Conservation (phyloP, 257 asterid species). For the Penstemon newberryi region DNA sequence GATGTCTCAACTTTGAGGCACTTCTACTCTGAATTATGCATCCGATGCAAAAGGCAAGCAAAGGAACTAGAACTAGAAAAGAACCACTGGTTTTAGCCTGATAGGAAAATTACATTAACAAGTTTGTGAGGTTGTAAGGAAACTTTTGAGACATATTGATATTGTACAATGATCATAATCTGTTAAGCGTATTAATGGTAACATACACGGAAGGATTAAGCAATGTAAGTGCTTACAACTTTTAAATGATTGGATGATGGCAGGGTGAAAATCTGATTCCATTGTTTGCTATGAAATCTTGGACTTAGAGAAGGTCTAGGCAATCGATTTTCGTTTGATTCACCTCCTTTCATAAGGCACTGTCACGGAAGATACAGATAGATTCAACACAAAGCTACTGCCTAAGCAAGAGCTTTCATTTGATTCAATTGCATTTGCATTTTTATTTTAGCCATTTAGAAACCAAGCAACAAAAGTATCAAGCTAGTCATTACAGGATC, state of each 20-base stretch:
- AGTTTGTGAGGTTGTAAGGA: constrained; percentile 36
- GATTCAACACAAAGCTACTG: constrained; percentile 13
- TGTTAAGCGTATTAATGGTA: neutral
- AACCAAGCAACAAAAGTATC: constrained; percentile 5
- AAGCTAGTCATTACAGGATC: constrained; percentile 5
- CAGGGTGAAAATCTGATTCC: constrained; percentile 28
- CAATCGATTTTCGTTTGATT: constrained; percentile 7
- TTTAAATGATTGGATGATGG: constrained; percentile 26
- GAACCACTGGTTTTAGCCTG: constrained; percentile 61
- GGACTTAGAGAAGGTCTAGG: constrained; percentile 17
- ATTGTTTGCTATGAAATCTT: constrained; percentile 24
- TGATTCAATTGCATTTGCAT: constrained; percentile 2
- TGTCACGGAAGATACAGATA: constrained; percentile 14
- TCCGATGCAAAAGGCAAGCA: constrained; percentile 63
- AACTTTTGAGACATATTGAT: constrained; percentile 9
- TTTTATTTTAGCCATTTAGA: neutral
- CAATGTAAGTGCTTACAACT: constrained; percentile 28
- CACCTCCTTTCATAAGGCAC: constrained; percentile 27
- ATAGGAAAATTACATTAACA: constrained; percentile 30
- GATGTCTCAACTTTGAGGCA: constrained; percentile 32
- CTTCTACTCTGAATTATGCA: constrained; percentile 45
- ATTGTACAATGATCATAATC: constrained; percentile 7
- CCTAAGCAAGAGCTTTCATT: neutral
- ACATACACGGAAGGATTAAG: neutral
- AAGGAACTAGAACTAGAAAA: constrained; percentile 63